Base-by-base conservation (phyloP, 352 stramenopile species). In the Globisporangium ultimum region DNA sequence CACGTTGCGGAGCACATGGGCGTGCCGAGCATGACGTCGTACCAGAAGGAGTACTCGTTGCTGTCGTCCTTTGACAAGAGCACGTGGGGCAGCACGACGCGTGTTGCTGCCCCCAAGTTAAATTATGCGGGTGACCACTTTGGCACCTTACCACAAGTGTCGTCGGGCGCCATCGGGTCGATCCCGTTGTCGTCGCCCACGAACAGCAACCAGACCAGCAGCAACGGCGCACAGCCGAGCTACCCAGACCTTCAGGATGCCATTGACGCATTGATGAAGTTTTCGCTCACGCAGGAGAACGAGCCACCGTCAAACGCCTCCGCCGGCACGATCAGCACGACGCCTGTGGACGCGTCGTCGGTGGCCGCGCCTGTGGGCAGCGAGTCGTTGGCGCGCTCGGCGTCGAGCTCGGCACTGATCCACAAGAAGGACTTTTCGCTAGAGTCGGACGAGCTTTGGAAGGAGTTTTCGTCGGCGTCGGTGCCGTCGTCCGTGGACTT, bases 181-280 rank as follows among this genome's bases (percentile, higher is more conserved):
- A 72, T 62, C 21, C 55, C 60, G 20, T 58, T 64, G 10, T 55
- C 50, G 58, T 64, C 58, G 18, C 58, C 58, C 1, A 59, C 58
- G 42, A 51, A 59, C 58, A 55, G 17, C 49, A 47, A 18, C 48
- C 20, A 46, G 20, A 59, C 48, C 38, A 32, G 42, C 60, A 49
- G 60, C 59, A 61, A 63, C 51, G 18, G 24, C 52, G 32, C 28
- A 40, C 43, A 68, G 49, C 62, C 71, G 21, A 75, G 71, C 53
- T 92, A 90, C 71, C 82, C 80, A 18, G 78, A 92, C 55, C 76
- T 92, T 72, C 80, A 92, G 60, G 82, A 92, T 83, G 80, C 82
- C 76, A 92, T 92, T 66, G 82, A 92, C 72, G 80, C 82, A 72
- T 83, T 92, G 70, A 88, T 92, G 78, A 89, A 89, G 70, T 92